Evolutionary conservation across 2,329 filamentous ascomycete genomes (phyloP).

Genomic region (Tetracladium maxilliforme): DNA sequence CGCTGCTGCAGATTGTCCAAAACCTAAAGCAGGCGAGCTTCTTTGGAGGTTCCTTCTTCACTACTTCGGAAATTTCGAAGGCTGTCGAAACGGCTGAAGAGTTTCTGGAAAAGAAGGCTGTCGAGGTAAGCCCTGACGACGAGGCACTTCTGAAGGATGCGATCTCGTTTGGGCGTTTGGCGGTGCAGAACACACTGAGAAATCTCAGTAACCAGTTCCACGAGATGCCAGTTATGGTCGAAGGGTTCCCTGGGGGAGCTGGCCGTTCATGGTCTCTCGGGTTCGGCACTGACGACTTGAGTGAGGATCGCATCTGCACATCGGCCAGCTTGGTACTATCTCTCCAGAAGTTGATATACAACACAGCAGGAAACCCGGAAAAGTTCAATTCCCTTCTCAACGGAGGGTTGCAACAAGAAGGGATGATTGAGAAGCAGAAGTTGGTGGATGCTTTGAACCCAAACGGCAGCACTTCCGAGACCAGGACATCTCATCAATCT

Average conservation of each 20-base stretch:
- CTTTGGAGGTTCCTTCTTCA: slow-evolving; percentile 67
- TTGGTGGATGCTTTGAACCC: too few species aligned
- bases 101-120: slow-evolving; percentile 50
- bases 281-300: too few species aligned
- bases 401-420: too few species aligned
- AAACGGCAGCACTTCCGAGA: not conserved
- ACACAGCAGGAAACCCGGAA: too few species aligned
- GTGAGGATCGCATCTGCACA: too few species aligned
- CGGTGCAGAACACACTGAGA: slow-evolving; percentile 48
- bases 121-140: slow-evolving; percentile 47
- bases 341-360: too few species aligned
- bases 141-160: slow-evolving; percentile 43
- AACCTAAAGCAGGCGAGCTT: slow-evolving; percentile 78
- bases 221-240: slow-evolving; percentile 51
- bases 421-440: too few species aligned
- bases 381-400: too few species aligned
- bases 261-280: too few species aligned
- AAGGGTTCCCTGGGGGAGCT: slow-evolving; percentile 8
- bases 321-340: too few species aligned
- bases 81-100: slow-evolving; percentile 50
- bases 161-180: slow-evolving; percentile 46
- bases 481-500: not conserved
- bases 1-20: slow-evolving; percentile 51
- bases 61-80: slow-evolving; percentile 41
- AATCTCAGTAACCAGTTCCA: slow-evolving; percentile 52